Base-by-base conservation (phyloP, 2,329 filamentous ascomycete species). In the Stagonosporopsis vannaccii region DNA sequence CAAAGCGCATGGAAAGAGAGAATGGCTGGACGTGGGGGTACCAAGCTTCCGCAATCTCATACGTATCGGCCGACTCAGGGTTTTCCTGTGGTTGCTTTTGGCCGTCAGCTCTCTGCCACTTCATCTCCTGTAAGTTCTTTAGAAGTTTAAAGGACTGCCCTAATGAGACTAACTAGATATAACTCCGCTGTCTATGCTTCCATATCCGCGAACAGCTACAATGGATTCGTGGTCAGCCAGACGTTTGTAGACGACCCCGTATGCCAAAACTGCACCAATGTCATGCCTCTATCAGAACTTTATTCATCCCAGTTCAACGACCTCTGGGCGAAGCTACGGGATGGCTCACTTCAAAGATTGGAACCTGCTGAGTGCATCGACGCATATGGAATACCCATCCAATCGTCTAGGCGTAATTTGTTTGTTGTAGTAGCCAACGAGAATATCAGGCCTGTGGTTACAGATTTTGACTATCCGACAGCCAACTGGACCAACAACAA, bases 1-100 rank as follows among this genome's bases (percentile, higher is more conserved):
- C 46, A 62, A 57, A 19, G 81, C 81, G 0, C 83, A 86, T 65
- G 39, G 58, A 0, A 57, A 4, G 7, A 13, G 26, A 13, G 32
- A 3, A 25, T 52, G 51, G 56, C 28, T 59, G 6, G 63, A 69
- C 36, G 56, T 69, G 25, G 65, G 66, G 1, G 44, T 69, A 2
- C 59, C 56, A 6, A 67, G 62, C 30, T 8, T 66, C 19, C 42
- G 61, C n/a, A 66, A 69, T 39, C 39, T 67, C 32, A 56, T 28
- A 19, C 23, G 43, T 8, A 61, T 69, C 41, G 53, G 51, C 13
- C 51, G 50, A 36, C 26, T 13, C 6, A 36, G 65, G 13, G 20
- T 51, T 1, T 2, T 48, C 1, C 6, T 65, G 11, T 68, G 65
- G 64, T 13, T 42, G 0, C 8, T 62, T 11, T 39, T 68, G 13